phyloP scores from a whole-genome alignment of 106 monocot genomes.

The Platanthera guangdongensis region DNA sequence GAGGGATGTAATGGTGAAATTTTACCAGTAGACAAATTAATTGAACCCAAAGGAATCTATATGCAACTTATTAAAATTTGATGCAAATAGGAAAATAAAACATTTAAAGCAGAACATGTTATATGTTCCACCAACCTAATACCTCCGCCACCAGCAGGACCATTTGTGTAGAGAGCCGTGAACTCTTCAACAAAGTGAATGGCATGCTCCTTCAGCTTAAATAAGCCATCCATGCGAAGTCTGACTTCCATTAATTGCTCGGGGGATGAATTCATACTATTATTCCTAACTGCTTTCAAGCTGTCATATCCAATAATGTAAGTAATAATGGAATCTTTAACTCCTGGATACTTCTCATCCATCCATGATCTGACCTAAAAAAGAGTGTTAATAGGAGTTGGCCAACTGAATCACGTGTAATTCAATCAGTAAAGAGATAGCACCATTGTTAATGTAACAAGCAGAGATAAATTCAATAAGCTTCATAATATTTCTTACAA shows the following conservation, averaged over 20 bases:
- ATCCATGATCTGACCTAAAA: slow-evolving; percentile 89
- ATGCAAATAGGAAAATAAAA: background rate
- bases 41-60: background rate
- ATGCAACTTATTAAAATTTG: background rate
- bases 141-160: slow-evolving; percentile 97
- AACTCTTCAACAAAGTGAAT: slow-evolving; percentile 66
- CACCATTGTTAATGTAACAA: background rate
- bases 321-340: slow-evolving; percentile 51
- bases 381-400: background rate
- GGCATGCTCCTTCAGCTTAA: slow-evolving; percentile 65
- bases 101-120: slow-evolving; percentile 3
- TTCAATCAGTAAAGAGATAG: background rate
- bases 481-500: background rate
- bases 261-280: slow-evolving; percentile 1
- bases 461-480: background rate
- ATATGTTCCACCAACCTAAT: slow-evolving; percentile 40
- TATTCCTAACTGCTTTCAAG: slow-evolving; percentile 38
- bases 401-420: background rate
- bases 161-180: slow-evolving; percentile 91
- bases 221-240: slow-evolving; percentile 91
- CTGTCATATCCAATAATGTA: slow-evolving; percentile 86
- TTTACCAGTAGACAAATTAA: background rate
- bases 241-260: slow-evolving; percentile 55
- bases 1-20: background rate
- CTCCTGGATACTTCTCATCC: slow-evolving; percentile 70